phyloP scores from a whole-genome alignment of 306 rosid species.

The Cicer chorassanicum region DNA sequence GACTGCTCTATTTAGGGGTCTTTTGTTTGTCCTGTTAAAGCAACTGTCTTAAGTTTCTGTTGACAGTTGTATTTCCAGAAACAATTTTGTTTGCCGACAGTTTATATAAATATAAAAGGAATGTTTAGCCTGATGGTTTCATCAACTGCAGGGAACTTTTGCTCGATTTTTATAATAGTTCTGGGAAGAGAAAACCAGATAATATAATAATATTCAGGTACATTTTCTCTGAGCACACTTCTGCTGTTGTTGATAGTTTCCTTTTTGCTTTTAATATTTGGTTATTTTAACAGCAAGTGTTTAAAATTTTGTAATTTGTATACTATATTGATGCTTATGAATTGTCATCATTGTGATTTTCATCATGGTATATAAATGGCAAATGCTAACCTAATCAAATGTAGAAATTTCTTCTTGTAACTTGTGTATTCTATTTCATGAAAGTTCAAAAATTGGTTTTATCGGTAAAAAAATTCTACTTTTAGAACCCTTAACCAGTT shows the following conservation, averaged over 20 bases:
- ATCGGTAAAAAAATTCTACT: no score
- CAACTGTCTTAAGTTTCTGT: neutral
- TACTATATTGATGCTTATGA: neutral
- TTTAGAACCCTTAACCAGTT: no score
- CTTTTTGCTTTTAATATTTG: neutral
- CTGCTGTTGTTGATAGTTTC: neutral
- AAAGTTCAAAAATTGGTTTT: no score
- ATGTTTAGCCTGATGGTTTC: constrained; percentile 30
- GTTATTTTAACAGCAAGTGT: neutral
- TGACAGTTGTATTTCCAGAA: constrained; percentile 7
- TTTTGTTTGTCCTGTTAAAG: constrained; percentile 1
- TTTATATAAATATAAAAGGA: neutral
- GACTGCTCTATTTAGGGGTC: neutral
- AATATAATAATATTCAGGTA: constrained; percentile 95
- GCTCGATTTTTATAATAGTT: constrained; percentile 80
- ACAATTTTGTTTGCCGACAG: neutral
- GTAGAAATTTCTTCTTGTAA: no score
- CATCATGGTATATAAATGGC: neutral
- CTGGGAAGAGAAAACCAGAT: constrained; percentile 86
- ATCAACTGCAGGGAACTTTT: constrained; percentile 76
- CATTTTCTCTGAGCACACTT: neutral
- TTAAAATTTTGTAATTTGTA: neutral
- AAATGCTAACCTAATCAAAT: no score
- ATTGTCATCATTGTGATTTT: constrained; percentile 23
- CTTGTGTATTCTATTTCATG: no score